Base-by-base conservation (phyloP, 768 basidiomycete genomes). In the Pleurotus ostreatus region DNA sequence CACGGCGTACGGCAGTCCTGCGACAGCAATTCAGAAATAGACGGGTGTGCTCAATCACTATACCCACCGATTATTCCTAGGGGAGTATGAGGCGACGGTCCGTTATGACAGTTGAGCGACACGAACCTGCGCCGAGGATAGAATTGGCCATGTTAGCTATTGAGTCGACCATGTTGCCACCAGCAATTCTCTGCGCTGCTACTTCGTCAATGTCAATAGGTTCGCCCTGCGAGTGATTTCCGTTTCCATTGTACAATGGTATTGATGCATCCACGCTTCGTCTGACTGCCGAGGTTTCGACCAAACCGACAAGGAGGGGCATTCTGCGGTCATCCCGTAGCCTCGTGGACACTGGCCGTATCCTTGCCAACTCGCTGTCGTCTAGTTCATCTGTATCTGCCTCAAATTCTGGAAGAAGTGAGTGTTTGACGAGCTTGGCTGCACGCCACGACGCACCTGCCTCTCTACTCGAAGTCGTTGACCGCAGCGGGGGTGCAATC, bases 121-220 rank as follows among this genome's bases (percentile, higher is more conserved):
- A 38, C 8, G 18, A 70, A 83, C 94, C 94, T 65, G 95, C 95
- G 43, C 95, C 95, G 12, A 98, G 74, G 34, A 98, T 97, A 1
- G 92, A 94, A 67, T 98, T 98, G 18, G 93, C 90, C 96, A 97
- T 97, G 68, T 95, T 91, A 18, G 91, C 88, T 57, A 92, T 79
- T 6, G 90, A 92, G 64, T 91, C 85, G 1, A 92, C 8, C 74
- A 94, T 70, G 0, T 86, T 84, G 18, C 92, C 90, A 45, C 91
- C 89, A 0, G 84, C 80, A 39, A 71, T 76, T 45, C 77, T 75
- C 67, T 88, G 88, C 18, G 79, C 77, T 43, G 85, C 83, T 26
- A 95, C 71, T 59, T 87, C 85, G 56, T 94, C 82, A 64, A 94
- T 68, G 73, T 94, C 78, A 55, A 88, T 60, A 46, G 70, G 57